Evolutionary conservation across 1,139 yeast genomes (phyloP).

Genomic region (Pichia terricola): DNA sequence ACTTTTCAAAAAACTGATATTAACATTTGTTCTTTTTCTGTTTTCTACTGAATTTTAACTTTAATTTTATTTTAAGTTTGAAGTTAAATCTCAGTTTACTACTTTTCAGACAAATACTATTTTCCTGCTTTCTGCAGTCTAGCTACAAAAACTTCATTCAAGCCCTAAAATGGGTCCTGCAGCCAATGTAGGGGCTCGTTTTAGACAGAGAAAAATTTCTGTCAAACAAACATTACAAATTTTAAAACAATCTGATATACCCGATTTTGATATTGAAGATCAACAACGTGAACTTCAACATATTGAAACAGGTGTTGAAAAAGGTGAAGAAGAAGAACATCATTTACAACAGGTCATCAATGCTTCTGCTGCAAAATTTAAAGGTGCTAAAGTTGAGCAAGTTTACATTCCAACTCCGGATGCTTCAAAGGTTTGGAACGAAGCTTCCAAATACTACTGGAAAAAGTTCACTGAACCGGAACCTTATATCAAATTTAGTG

Average conservation of each 20-base stretch:
- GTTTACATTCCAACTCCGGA: conserved; percentile 96
- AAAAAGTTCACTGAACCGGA: conserved; percentile 66
- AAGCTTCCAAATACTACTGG: conserved; percentile 60
- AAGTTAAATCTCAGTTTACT: no score
- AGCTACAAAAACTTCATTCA: no score
- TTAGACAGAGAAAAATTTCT: conserved; percentile 84
- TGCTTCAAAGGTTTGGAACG: conserved; percentile 78
- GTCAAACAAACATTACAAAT: conserved; percentile 85
- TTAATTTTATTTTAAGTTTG: no score
- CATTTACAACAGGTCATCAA: conserved; percentile 87
- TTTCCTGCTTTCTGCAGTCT: no score
- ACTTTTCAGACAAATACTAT: no score
- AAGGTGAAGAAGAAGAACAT: conserved; percentile 94
- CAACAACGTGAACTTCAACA: conserved; percentile 81
- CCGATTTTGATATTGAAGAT: conserved; percentile 65
- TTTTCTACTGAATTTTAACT: no score
- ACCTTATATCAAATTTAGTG: conserved; percentile 78
- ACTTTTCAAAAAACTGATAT: no score
- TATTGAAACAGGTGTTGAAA: conserved; percentile 96
- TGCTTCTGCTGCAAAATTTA: conserved; percentile 59
- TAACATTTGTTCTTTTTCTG: no score
- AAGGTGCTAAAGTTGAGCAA: conserved; percentile 43
- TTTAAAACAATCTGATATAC: conserved; percentile 67
- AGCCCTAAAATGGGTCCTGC: conserved; percentile 19
- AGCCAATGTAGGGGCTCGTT: conserved; percentile 49